Conservation (phyloP, 768 basidiomycete genomes). For the Terana coerulea region DNA sequence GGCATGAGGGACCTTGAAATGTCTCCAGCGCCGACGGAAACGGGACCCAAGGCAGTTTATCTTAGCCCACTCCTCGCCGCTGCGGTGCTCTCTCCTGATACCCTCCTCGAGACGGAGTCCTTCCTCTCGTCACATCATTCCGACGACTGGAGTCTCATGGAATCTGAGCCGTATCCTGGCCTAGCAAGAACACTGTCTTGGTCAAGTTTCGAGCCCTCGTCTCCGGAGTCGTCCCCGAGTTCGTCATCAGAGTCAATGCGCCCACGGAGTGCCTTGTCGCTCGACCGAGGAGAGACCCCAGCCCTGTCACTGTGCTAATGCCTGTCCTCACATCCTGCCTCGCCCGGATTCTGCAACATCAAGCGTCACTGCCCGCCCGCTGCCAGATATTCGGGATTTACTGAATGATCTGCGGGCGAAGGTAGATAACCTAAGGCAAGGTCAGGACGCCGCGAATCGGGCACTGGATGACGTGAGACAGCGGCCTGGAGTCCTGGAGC, state of each 20-base stretch:
- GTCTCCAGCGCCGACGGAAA: not conserved
- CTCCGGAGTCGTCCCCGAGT: slow-evolving; percentile 21
- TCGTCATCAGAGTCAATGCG: slow-evolving; percentile 16
- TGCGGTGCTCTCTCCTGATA: slow-evolving; percentile 39
- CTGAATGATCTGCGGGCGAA: slow-evolving; percentile 58
- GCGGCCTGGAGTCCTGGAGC: slow-evolving; percentile 34
- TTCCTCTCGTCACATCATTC: slow-evolving; percentile 68
- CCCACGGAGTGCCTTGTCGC: not conserved
- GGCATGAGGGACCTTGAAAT: not conserved
- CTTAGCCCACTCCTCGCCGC: slow-evolving; percentile 42
- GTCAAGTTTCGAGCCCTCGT: slow-evolving; percentile 29
- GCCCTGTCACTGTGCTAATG: not conserved
- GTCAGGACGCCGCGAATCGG: slow-evolving; percentile 56
- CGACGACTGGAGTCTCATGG: slow-evolving; percentile 55
- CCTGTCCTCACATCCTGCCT: slow-evolving; percentile 13
- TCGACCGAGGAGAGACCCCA: slow-evolving; percentile 1
- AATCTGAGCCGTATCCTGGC: slow-evolving; percentile 29
- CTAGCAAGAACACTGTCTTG: slow-evolving; percentile 35
- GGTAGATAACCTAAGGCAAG: slow-evolving; percentile 55
- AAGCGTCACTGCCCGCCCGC: slow-evolving; percentile 34
- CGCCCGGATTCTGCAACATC: slow-evolving; percentile 31
- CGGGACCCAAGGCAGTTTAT: slow-evolving; percentile 22
- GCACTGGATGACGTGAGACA: slow-evolving; percentile 61
- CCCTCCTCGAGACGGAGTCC: slow-evolving; percentile 33
- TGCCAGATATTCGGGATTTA: slow-evolving; percentile 47